Percentiles rank a stretch among this genome's conserved stretches.
These are phyloP conservation scores for Metschnikowia shivogae DNA, from an alignment of 805 yeast genomes.

Conservation along the genomic window DNA sequence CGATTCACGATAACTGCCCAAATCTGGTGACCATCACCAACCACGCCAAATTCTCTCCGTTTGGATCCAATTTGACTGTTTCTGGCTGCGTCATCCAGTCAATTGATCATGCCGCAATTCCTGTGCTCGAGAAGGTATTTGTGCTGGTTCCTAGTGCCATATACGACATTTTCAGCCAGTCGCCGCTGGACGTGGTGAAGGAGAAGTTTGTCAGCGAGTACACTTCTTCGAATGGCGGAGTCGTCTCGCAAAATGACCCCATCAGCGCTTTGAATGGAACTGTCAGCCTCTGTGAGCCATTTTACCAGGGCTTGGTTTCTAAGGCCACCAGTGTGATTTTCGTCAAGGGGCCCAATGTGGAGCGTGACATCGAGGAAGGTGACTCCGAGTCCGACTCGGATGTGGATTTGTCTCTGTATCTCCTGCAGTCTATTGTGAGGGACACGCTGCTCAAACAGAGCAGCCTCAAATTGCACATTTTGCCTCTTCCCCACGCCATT, in stretches of 20 bases:
- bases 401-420: conserved; percentile 31
- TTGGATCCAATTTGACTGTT: conserved; percentile 40
- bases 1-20: conserved; percentile 25
- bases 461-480: conserved; percentile 17
- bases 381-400: conserved; percentile 8
- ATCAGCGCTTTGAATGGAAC: conserved; percentile 45
- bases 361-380: not conserved
- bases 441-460: conserved; percentile 1
- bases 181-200: conserved; percentile 31
- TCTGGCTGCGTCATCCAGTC: conserved; percentile 36
- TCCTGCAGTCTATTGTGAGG: conserved; percentile 26
- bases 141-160: conserved; percentile 44
- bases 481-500: conserved; percentile 29
- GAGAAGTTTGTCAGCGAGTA: conserved; percentile 28
- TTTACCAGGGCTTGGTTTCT: conserved; percentile 58
- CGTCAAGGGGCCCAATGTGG: conserved; percentile 28
- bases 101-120: conserved; percentile 30
- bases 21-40: conserved; percentile 39
- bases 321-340: conserved; percentile 50
- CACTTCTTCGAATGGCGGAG: conserved; percentile 20
- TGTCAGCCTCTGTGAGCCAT: conserved; percentile 66
- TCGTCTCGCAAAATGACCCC: conserved; percentile 40
- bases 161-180: conserved; percentile 29
- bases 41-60: conserved; percentile 29
- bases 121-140: conserved; percentile 42